These are phyloP conservation scores for Cryptosporidium sp. DNA, from an alignment of 169 alveolate species.

Conservation along the genomic window DNA sequence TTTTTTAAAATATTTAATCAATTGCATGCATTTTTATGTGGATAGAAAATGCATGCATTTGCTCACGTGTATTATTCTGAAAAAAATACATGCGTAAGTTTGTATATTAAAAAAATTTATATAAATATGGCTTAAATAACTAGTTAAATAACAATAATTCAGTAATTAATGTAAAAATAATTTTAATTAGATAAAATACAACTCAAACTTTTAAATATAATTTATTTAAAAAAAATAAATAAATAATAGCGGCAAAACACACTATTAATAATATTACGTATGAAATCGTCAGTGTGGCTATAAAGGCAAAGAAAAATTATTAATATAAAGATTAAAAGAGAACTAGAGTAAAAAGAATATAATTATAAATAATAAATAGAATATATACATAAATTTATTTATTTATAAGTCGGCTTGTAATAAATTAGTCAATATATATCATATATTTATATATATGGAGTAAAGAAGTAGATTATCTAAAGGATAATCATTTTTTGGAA, in stretches of 20 bases:
- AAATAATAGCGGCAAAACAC: constrained; percentile 64
- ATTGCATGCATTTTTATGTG: not conserved
- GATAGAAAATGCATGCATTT: not conserved
- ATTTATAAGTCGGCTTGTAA: too few relatives aligned
- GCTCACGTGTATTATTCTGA: constrained; percentile 1
- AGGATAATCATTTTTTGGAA: not conserved
- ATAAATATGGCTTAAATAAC: too few relatives aligned
- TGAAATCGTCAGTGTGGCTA: constrained; percentile 67
- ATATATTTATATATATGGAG: not conserved
- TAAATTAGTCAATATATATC: too few relatives aligned
- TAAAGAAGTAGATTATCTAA: not conserved
- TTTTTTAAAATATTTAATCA: not conserved
- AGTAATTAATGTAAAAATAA: not conserved
- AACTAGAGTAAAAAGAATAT: not conserved
- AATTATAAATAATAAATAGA: not conserved
- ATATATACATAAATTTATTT: not conserved
- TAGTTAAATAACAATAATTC: not conserved
- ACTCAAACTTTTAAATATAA: not conserved
- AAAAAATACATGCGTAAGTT: not conserved
- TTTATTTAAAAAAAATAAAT: not conserved
- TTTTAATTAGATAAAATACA: not conserved
- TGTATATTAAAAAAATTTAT: too few relatives aligned
- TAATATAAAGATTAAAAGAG: not conserved
- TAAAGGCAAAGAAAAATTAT: not conserved
- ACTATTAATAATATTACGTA: constrained; percentile 41